Evolutionary conservation across 1,139 yeast species (phyloP).

Genomic region (Taphrina communis): DNA sequence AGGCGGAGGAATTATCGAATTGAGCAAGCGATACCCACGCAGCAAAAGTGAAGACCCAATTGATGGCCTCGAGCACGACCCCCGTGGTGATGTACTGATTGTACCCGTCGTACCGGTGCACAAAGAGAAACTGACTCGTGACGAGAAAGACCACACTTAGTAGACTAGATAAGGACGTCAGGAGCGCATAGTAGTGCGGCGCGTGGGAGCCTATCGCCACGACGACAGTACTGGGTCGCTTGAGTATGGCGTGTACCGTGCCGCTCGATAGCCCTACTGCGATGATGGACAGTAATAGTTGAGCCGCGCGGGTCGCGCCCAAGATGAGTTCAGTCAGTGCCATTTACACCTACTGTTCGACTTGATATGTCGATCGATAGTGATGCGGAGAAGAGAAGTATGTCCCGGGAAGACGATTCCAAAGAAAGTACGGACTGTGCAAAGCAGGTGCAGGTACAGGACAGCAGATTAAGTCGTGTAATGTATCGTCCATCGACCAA

Average conservation of each 20-base stretch:
- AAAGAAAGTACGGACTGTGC: too few species aligned
- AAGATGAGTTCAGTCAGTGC: constrained; percentile 32
- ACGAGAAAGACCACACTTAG: constrained; percentile 25
- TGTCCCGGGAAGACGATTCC: too few species aligned
- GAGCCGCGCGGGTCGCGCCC: constrained; percentile 30
- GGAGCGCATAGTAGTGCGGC: constrained; percentile 28
- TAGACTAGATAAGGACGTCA: constrained; percentile 22
- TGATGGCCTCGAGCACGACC: constrained; percentile 27
- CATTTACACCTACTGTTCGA: constrained; percentile 12
- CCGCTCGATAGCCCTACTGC: constrained; percentile 27
- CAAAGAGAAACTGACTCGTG: constrained; percentile 30
- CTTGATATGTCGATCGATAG: too few species aligned
- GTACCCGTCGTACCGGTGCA: constrained; percentile 33
- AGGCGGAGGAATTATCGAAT: constrained; percentile 20
- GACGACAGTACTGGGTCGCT: neutral
- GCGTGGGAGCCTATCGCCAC: constrained; percentile 17
- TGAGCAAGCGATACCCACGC: constrained; percentile 34
- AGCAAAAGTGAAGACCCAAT: constrained; percentile 31
- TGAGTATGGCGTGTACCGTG: constrained; percentile 14
- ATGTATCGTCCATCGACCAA: too few species aligned
- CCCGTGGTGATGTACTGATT: constrained; percentile 32
- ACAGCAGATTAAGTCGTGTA: too few species aligned
- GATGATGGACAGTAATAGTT: constrained; percentile 23
- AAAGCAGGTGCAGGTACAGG: too few species aligned
- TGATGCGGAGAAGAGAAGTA: too few species aligned